phyloP scores from a whole-genome alignment of 2,329 filamentous ascomycete genomes.

The Pezicula neosporulosa region DNA sequence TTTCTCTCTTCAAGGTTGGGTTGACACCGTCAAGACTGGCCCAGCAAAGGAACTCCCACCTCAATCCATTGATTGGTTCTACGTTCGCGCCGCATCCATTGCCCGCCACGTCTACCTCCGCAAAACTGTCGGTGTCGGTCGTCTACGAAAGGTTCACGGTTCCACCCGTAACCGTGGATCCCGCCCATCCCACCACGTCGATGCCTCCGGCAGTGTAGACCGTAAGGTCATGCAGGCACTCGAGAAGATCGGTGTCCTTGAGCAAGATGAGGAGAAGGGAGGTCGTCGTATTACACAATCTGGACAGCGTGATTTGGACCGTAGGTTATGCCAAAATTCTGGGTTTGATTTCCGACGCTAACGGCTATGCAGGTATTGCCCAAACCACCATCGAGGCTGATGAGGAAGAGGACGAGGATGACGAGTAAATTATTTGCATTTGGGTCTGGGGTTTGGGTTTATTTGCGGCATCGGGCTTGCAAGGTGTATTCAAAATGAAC shows the following conservation, averaged over 20 bases:
- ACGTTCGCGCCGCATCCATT: slow-evolving; percentile 85
- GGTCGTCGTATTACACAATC: slow-evolving; percentile 97
- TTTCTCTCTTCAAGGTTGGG: slow-evolving; percentile 68
- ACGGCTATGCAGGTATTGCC: slow-evolving; percentile 58
- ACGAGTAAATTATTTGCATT: slow-evolving; percentile 50
- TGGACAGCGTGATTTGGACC: slow-evolving; percentile 99
- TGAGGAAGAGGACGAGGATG: slow-evolving; percentile 60
- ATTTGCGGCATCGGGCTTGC: slow-evolving; percentile 15
- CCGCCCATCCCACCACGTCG: slow-evolving; percentile 89
- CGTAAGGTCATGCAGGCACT: slow-evolving; percentile 96
- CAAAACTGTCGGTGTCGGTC: slow-evolving; percentile 98
- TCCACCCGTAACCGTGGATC: slow-evolving; percentile 95
- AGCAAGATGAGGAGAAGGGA: slow-evolving; percentile 98
- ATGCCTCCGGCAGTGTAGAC: slow-evolving; percentile 93
- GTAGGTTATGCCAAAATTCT: slow-evolving; percentile 34
- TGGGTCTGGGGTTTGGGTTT: slow-evolving; percentile 13
- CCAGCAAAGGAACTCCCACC: slow-evolving; percentile 95
- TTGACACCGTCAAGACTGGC: slow-evolving; percentile 99
- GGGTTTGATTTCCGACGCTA: neutral
- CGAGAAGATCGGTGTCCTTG: slow-evolving; percentile 98
- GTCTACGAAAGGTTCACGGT: slow-evolving; percentile 94
- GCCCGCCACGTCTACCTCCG: slow-evolving; percentile 98
- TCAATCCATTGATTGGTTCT: slow-evolving; percentile 98
- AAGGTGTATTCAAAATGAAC: slow-evolving; percentile 18
- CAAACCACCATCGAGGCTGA: slow-evolving; percentile 75